Evolutionary conservation across 768 basidiomycete genomes (phyloP).

Genomic region (Podaxis sp.): DNA sequence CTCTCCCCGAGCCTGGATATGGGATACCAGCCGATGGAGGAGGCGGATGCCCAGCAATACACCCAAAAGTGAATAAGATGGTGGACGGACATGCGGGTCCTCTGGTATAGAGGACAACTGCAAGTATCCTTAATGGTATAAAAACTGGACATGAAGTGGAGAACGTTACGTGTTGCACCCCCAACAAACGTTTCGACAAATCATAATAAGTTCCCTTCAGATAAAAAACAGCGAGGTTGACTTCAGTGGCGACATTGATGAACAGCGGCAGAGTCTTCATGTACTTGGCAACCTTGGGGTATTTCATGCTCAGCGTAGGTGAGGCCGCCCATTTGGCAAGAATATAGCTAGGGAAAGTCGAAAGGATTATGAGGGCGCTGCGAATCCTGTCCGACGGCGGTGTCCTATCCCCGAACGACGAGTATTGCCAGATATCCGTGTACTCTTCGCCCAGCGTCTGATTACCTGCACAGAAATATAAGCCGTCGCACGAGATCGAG

Average conservation of each 20-base stretch:
- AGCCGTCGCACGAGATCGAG: neutral
- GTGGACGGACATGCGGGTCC: conserved; percentile 70
- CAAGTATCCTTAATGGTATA: neutral
- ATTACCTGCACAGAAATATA: conserved; percentile 43
- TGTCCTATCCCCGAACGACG: conserved; percentile 33
- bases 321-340: conserved; percentile 48
- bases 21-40: conserved; percentile 55
- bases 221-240: conserved; percentile 83
- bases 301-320: conserved; percentile 33
- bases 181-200: conserved; percentile 62
- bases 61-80: conserved; percentile 86
- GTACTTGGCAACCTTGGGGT: conserved; percentile 33
- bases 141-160: neutral
- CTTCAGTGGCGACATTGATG: conserved; percentile 60
- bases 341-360: conserved; percentile 64
- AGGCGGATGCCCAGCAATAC: conserved; percentile 68
- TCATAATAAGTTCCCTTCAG: conserved; percentile 79
- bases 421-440: conserved; percentile 79
- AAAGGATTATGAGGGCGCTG: conserved; percentile 60
- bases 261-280: conserved; percentile 44
- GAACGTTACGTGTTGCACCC: conserved; percentile 62
- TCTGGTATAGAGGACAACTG: conserved; percentile 76
- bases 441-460: conserved; percentile 93
- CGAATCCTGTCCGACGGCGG: conserved; percentile 50
- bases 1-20: conserved; percentile 34